Base-by-base conservation (phyloP, 441 rosid species). In the Theobroma grandiflorum region DNA sequence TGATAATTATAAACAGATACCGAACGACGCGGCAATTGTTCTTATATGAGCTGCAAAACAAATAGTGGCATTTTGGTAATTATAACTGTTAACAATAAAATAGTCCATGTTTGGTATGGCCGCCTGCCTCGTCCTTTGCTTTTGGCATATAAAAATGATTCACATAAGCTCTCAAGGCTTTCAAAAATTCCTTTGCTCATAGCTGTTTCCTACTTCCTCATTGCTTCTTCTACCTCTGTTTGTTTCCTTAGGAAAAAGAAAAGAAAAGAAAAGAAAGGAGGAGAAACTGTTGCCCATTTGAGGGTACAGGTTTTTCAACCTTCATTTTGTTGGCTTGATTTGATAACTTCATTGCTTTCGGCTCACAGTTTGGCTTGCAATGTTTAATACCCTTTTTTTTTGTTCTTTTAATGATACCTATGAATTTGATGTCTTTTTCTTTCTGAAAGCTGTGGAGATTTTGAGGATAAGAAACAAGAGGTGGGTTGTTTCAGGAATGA, bases 191-290 rank as follows among this genome's bases (percentile, higher is more conserved):
- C 9, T 6, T 26, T 6, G 63, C 7, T n/a, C 64, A n/a, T 16
- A 58, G 40, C 61, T 64, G 72, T 63, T n/a, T 16, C 63, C 71
- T 9, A 37, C 52, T n/a, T 2, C 50, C 33, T 50, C 50, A 3
- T 14, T 45, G 18, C 16, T 33, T 76, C 62, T 12, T 35, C 26
- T 7, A 52, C 35, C 3, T 37, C 77, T 45, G 78, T 75, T 61
- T 75, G 68, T 61, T 75, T 75, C 55, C 45, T 31, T 8, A 33
- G 69, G 18, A 61, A 75, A 40, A 8, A 9, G n/a, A 15, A 37
- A 38, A 37, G 20, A 5, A 10, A 8, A 4, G 31, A 52, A 12
- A 52, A 4, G 37, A 11, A 26, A 55, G 12, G 33, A 61, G 53
- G 15, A 43, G 53, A 67, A n/a, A 10, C 16, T 75, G 43, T 61